Conservation (phyloP, 129 eudicot genomes). For the Helianthus tuberosus region DNA sequence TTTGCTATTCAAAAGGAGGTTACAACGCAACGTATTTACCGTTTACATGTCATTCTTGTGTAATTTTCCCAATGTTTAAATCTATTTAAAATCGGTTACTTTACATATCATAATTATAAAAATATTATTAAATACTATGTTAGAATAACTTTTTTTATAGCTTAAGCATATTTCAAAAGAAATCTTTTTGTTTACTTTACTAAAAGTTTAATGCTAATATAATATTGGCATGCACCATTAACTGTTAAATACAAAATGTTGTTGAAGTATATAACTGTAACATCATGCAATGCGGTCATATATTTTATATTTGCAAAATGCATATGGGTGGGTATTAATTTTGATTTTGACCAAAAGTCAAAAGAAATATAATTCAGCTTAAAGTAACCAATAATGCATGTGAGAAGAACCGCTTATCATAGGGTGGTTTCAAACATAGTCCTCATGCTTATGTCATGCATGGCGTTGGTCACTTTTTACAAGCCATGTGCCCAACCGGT, state of each 20-base stretch:
- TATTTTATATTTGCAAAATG: not conserved
- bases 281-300: not conserved
- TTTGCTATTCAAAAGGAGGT: too few species aligned
- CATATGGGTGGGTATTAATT: not conserved
- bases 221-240: too few species aligned
- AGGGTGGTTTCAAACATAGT: not conserved
- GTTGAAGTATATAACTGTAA: not conserved
- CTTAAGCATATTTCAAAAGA: not conserved
- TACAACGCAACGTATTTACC: too few species aligned
- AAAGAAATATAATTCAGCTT: not conserved
- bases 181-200: not conserved
- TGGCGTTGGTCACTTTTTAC: slow-evolving; percentile 6
- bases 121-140: not conserved
- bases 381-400: too few species aligned
- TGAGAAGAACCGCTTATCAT: too few species aligned
- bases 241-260: not conserved
- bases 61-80: too few species aligned
- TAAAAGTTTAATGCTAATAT: not conserved
- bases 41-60: too few species aligned
- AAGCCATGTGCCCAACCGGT: slow-evolving; percentile 1
- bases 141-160: not conserved
- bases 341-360: not conserved
- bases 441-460: not conserved
- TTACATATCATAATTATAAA: too few species aligned
- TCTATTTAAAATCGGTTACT: too few species aligned